These are phyloP conservation scores for Trichoderma gracile DNA, from an alignment of 2,329 filamentous ascomycete genomes.

Conservation along the genomic window DNA sequence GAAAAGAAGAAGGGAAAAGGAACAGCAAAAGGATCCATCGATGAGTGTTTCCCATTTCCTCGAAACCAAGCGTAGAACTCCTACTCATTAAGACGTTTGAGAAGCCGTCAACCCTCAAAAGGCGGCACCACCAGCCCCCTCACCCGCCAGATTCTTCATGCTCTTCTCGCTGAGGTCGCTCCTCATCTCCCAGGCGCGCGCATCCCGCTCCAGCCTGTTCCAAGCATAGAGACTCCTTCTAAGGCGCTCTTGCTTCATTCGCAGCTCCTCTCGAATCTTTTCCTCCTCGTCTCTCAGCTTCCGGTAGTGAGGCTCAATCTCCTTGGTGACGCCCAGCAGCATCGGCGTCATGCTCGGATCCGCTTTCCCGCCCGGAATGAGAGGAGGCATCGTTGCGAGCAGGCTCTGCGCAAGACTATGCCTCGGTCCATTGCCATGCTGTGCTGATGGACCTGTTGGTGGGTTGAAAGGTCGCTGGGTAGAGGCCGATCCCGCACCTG, in stretches of 20 bases:
- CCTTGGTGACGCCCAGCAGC: slow-evolving; percentile 51
- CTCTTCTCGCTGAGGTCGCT: slow-evolving; percentile 59
- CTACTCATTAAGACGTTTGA: background rate
- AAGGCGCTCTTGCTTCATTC: slow-evolving; percentile 55
- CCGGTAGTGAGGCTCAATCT: slow-evolving; percentile 55
- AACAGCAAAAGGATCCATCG: too few species aligned
- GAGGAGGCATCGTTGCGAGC: slow-evolving; percentile 51
- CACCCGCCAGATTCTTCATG: slow-evolving; percentile 58
- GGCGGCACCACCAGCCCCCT: slow-evolving; percentile 56
- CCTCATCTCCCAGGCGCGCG: slow-evolving; percentile 54
- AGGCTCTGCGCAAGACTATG: slow-evolving; percentile 55
- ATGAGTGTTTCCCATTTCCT: background rate
- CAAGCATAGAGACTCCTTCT: slow-evolving; percentile 55
- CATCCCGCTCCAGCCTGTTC: slow-evolving; percentile 57
- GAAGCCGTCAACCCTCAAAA: slow-evolving; percentile 43
- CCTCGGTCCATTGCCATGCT: slow-evolving; percentile 41
- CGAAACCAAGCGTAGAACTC: too few species aligned
- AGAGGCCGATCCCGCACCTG: slow-evolving; percentile 44
- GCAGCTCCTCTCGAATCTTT: slow-evolving; percentile 55
- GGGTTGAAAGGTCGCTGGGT: slow-evolving; percentile 56
- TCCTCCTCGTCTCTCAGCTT: slow-evolving; percentile 61
- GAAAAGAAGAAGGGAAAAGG: too few species aligned
- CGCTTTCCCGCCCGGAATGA: slow-evolving; percentile 57
- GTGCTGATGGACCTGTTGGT: slow-evolving; percentile 55
- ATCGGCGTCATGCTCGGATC: slow-evolving; percentile 50